Conservation (phyloP, 306 rosid genomes). For the Malus sylvestris region DNA sequence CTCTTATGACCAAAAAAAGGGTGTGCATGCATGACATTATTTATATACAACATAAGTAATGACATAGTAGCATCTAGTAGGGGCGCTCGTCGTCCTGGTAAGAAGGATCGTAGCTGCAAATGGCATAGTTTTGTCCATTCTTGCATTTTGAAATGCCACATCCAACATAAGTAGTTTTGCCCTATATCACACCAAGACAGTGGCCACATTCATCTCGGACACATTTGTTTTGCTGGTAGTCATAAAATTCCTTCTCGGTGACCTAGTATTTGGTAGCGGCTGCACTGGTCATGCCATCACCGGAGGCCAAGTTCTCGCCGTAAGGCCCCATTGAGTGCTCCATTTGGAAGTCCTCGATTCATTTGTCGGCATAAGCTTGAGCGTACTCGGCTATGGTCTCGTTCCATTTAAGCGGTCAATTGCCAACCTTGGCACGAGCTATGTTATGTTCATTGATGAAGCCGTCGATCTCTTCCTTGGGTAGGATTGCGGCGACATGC, state of each 20-base stretch:
- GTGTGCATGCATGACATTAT: not conserved
- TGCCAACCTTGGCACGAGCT: too few species aligned
- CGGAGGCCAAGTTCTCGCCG: conserved; percentile 41
- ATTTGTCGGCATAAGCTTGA: conserved; percentile 9
- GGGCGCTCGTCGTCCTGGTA: conserved; percentile 9
- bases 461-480: too few species aligned
- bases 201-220: conserved; percentile 1
- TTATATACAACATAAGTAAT: too few species aligned
- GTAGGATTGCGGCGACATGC: too few species aligned
- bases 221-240: not conserved
- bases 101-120: conserved; percentile 23
- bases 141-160: conserved; percentile 22
- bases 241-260: not conserved
- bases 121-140: not conserved
- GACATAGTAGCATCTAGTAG: conserved; percentile 3
- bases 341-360: conserved; percentile 8
- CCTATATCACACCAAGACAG: conserved; percentile 28
- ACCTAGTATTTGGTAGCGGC: conserved; percentile 4
- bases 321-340: conserved; percentile 34
- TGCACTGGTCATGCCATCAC: conserved; percentile 15
- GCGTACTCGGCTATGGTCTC: conserved; percentile 4
- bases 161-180: conserved; percentile 5
- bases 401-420: not conserved
- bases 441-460: too few species aligned
- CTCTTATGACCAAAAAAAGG: too few species aligned